Evolutionary conservation across 2,329 filamentous ascomycete species (phyloP).

Genomic region (Aspergillus sclerotialis): DNA sequence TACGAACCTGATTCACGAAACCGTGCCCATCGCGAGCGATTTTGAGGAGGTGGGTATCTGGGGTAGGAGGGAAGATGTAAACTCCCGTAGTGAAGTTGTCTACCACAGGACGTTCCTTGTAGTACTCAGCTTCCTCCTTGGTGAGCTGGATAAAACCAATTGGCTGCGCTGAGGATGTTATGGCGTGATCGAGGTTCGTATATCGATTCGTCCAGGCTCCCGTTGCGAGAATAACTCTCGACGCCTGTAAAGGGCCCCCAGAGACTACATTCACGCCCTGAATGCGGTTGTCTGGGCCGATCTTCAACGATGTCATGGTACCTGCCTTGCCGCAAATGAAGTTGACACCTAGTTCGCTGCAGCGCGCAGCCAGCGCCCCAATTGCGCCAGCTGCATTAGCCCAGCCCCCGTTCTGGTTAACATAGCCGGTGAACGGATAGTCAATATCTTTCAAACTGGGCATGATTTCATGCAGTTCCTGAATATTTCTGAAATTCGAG

Average conservation of each 20-base stretch:
- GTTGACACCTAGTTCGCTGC: background rate
- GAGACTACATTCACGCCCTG: constrained; percentile 8
- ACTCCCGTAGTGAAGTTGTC: constrained; percentile 20
- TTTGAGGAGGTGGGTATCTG: constrained; percentile 17
- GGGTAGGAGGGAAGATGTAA: constrained; percentile 25
- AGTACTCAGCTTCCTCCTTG: constrained; percentile 18
- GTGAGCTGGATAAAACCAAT: constrained; percentile 22
- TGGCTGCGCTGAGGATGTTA: constrained; percentile 9
- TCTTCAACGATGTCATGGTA: constrained; percentile 9
- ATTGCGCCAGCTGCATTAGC: constrained; percentile 11
- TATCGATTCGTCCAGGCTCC: constrained; percentile 18
- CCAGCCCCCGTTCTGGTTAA: no score
- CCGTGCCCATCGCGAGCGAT: no score
- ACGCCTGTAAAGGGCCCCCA: background rate
- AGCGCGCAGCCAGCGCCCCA: background rate
- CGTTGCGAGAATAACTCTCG: constrained; percentile 14
- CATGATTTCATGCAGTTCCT: constrained; percentile 7
- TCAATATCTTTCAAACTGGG: background rate
- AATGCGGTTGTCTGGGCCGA: no score
- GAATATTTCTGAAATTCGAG: no score
- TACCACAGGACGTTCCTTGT: constrained; percentile 31
- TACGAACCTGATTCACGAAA: no score
- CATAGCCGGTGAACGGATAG: no score
- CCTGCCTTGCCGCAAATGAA: constrained; percentile 9
- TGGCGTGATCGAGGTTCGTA: constrained; percentile 12